These are phyloP conservation scores for Solanum hybrid DNA, from an alignment of 305 asterid species.

Conservation along the genomic window DNA sequence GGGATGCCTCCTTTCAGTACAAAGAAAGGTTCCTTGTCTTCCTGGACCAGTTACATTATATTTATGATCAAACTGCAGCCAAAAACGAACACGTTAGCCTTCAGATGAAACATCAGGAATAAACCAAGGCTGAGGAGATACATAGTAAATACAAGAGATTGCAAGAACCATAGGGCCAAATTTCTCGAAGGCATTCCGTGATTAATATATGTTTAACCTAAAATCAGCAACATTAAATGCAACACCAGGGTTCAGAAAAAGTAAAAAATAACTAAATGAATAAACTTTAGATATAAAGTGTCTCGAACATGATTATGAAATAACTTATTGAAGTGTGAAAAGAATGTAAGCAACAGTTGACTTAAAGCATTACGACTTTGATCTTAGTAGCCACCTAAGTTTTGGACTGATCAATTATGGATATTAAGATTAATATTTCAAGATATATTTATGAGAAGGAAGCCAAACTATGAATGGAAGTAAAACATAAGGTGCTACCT, in stretches of 20 bases:
- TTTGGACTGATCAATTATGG: neutral
- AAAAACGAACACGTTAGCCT: slow-evolving; percentile 21
- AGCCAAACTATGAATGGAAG: neutral
- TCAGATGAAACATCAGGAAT: neutral
- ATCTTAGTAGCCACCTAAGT: neutral
- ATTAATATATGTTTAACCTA: neutral
- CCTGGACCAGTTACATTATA: slow-evolving; percentile 18
- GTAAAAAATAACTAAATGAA: neutral
- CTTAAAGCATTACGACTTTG: neutral
- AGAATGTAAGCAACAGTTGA: neutral
- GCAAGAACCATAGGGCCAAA: neutral
- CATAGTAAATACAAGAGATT: neutral
- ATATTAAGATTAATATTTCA: neutral
- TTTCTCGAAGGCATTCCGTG: neutral
- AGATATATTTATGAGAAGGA: neutral
- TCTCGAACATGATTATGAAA: neutral
- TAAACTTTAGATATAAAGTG: neutral
- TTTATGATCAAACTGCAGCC: slow-evolving; percentile 37
- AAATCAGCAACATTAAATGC: neutral
- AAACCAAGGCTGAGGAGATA: neutral
- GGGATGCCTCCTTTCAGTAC: slow-evolving; percentile 30
- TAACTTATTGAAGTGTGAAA: neutral
- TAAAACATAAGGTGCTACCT: neutral
- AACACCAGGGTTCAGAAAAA: neutral
- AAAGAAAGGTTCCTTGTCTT: slow-evolving; percentile 23